A percentile compares a stretch with the other conserved stretches of the same genome.
Conservation (phyloP, 495 filamentous ascomycete genomes). For the Achaetomiella virescens region DNA sequence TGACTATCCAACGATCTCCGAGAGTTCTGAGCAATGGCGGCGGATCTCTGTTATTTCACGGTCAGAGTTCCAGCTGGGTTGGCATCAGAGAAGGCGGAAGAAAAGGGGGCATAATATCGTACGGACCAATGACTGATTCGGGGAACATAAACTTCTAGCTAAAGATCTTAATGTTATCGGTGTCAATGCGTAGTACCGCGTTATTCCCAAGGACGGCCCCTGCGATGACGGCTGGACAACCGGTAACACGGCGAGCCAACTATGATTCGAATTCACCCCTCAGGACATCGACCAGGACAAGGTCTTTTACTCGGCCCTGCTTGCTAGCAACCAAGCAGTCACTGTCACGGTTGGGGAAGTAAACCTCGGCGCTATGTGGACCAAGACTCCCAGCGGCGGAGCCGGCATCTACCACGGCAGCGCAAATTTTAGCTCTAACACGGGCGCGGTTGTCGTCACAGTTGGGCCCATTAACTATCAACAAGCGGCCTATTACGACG, state of each 20-base stretch:
- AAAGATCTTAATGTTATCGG: too few relatives aligned
- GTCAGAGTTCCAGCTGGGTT: too few relatives aligned
- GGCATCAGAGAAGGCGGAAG: too few relatives aligned
- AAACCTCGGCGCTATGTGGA: constrained; percentile 30
- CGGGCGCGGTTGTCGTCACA: constrained; percentile 45
- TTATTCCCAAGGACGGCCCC: constrained; percentile 20
- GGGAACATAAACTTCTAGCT: too few relatives aligned
- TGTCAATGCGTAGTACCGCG: constrained; percentile 61
- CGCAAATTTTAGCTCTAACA: constrained; percentile 39
- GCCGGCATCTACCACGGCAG: constrained; percentile 43
- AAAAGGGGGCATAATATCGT: too few relatives aligned
- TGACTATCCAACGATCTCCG: too few relatives aligned
- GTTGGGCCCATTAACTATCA: constrained; percentile 29
- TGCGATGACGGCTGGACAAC: constrained; percentile 27
- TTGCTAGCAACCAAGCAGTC: constrained; percentile 38
- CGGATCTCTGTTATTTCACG: too few relatives aligned
- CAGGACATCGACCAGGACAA: constrained; percentile 27
- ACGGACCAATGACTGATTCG: too few relatives aligned
- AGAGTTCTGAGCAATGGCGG: too few relatives aligned
- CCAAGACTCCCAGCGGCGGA: constrained; percentile 24
- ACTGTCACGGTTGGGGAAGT: constrained; percentile 43
- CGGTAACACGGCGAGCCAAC: constrained; percentile 22
- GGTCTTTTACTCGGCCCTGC: constrained; percentile 37
- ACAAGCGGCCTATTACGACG: not conserved
- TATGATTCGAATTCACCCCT: not conserved